A percentile compares a stretch with the other conserved stretches of the same genome.
phyloP scores from a whole-genome alignment of 75 land plant genomes.

The Cupressus sempervirens region DNA sequence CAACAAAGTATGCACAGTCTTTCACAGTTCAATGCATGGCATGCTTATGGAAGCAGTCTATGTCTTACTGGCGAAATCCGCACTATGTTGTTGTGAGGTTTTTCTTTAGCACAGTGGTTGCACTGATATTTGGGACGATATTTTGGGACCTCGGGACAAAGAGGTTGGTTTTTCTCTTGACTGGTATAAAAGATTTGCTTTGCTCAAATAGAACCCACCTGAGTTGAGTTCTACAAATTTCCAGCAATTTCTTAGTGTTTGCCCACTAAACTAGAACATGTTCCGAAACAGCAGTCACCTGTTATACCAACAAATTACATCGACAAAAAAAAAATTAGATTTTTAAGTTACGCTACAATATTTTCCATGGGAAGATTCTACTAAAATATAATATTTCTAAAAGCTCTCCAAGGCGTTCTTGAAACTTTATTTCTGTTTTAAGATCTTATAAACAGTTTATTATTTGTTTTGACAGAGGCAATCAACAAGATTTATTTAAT shows the following conservation, averaged over 20 bases:
- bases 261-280: conserved; percentile 17
- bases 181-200: not conserved
- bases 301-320: conserved; percentile 19
- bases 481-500: conserved; percentile 50
- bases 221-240: conserved; percentile 1
- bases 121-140: conserved; percentile 67
- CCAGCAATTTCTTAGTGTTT: not conserved
- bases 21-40: conserved; percentile 49
- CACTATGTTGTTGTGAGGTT: conserved; percentile 50
- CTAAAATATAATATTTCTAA: not conserved
- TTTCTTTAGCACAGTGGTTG: conserved; percentile 62
- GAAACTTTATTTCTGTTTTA: not conserved
- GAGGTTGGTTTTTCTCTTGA: not conserved
- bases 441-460: not conserved
- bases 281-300: not conserved
- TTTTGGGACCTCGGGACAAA: conserved; percentile 6
- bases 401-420: not conserved
- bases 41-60: conserved; percentile 78
- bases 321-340: not conserved
- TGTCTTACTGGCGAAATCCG: conserved; percentile 90
- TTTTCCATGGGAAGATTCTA: not conserved
- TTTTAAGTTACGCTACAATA: not conserved
- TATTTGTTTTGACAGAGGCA: conserved; percentile 64
- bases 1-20: conserved; percentile 51
- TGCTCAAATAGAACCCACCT: not conserved